Evolutionary conservation across 805 yeast genomes (phyloP).

Genomic region (Candida fluviatilis): DNA sequence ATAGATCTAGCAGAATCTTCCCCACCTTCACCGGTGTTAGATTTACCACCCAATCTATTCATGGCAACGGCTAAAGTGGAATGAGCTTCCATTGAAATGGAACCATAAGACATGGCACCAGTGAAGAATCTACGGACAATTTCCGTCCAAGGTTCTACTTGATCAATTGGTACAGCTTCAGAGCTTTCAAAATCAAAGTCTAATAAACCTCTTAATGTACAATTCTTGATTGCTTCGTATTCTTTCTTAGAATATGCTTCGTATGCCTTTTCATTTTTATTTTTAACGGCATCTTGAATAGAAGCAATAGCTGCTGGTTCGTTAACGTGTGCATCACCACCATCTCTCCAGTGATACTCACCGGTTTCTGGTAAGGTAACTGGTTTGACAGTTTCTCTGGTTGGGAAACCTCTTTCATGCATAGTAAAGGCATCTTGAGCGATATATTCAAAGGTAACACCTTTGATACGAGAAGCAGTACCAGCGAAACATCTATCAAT

Average conservation of each 20-base stretch:
- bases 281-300: constrained; percentile 96
- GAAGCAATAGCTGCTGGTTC: constrained; percentile 94
- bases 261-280: constrained; percentile 91
- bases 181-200: constrained; percentile 80
- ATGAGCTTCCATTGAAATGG: constrained; percentile 97
- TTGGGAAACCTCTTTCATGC: constrained; percentile 90
- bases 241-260: constrained; percentile 87
- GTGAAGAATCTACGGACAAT: constrained; percentile 95
- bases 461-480: constrained; percentile 94
- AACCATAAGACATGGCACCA: constrained; percentile 99
- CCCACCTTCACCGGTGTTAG: constrained; percentile 99
- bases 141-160: constrained; percentile 99
- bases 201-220: constrained; percentile 90
- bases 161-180: constrained; percentile 84
- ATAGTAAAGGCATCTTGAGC: constrained; percentile 95
- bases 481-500: constrained; percentile 95
- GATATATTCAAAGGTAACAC: constrained; percentile 91
- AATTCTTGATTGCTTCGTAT: constrained; percentile 83
- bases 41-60: constrained; percentile 97
- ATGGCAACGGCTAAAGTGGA: constrained; percentile 97
- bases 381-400: constrained; percentile 65
- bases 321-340: constrained; percentile 93
- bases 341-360: constrained; percentile 98
- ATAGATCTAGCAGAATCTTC: constrained; percentile 90
- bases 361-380: constrained; percentile 87